These are phyloP conservation scores for Microdochium trichocladiopsis DNA, from an alignment of 2,329 filamentous ascomycete species.

Conservation along the genomic window DNA sequence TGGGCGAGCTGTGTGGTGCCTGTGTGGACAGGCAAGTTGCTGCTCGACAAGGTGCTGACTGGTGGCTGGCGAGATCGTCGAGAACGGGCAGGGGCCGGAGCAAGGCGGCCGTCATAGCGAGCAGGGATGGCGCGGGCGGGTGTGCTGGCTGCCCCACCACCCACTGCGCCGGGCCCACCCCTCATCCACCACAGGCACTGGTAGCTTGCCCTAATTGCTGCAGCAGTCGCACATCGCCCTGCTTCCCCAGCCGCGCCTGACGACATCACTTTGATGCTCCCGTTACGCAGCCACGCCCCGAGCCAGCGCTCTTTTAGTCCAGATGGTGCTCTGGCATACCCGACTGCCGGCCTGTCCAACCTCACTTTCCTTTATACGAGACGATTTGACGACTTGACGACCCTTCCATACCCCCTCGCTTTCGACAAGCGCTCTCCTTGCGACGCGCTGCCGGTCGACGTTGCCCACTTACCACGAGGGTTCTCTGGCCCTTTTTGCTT, in stretches of 20 bases:
- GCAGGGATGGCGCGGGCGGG: background rate
- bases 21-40: too few relatives aligned
- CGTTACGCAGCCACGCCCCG: background rate
- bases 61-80: too few relatives aligned
- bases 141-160: background rate
- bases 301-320: background rate
- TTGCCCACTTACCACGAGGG: too few relatives aligned
- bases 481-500: too few relatives aligned
- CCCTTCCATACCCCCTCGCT: background rate
- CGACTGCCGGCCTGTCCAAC: background rate
- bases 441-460: too few relatives aligned
- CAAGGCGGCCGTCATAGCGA: background rate
- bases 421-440: background rate
- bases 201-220: background rate
- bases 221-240: background rate
- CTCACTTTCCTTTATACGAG: background rate
- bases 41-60: too few relatives aligned
- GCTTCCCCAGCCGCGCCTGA: background rate
- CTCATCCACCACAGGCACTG: background rate
- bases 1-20: too few relatives aligned
- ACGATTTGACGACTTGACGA: background rate
- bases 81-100: background rate
- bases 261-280: background rate
- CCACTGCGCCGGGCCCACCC: background rate
- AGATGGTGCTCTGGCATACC: background rate